Conservation (phyloP, 2,329 filamentous ascomycete species). For the Aureobasidium lini region DNA sequence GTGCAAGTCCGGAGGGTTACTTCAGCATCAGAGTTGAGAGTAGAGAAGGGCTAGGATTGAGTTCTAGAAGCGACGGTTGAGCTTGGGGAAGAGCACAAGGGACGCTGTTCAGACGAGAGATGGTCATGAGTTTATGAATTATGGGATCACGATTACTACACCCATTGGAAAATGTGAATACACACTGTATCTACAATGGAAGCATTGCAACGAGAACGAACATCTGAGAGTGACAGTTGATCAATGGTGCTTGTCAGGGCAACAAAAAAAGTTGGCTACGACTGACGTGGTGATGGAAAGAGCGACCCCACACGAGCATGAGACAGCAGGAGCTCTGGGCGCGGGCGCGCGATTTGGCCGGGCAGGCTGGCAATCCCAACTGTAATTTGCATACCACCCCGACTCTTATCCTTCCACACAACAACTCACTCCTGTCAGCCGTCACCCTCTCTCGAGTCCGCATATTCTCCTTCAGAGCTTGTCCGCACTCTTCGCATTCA, state of each 20-base stretch:
- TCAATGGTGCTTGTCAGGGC: too few relatives aligned
- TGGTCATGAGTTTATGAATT: too few relatives aligned
- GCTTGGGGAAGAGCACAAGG: background rate
- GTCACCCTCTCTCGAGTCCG: background rate
- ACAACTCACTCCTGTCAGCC: background rate
- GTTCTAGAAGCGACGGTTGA: background rate
- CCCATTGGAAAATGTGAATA: too few relatives aligned
- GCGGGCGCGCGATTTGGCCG: constrained; percentile 1
- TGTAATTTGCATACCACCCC: background rate
- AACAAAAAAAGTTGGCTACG: background rate
- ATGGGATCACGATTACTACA: too few relatives aligned
- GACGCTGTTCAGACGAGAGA: too few relatives aligned
- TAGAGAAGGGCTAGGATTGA: background rate
- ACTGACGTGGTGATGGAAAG: background rate
- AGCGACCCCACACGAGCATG: background rate
- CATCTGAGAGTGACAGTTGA: too few relatives aligned
- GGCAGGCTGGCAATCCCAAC: constrained; percentile 5
- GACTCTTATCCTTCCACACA: background rate
- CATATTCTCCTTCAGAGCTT: background rate
- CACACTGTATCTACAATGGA: too few relatives aligned
- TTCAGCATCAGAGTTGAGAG: constrained; percentile 18
- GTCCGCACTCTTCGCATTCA: background rate
- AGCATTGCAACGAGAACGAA: too few relatives aligned
- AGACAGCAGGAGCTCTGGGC: background rate
- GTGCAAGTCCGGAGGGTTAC: constrained; percentile 22